Base-by-base conservation (phyloP, 805 yeast species). In the Kuraishia floccosa region DNA sequence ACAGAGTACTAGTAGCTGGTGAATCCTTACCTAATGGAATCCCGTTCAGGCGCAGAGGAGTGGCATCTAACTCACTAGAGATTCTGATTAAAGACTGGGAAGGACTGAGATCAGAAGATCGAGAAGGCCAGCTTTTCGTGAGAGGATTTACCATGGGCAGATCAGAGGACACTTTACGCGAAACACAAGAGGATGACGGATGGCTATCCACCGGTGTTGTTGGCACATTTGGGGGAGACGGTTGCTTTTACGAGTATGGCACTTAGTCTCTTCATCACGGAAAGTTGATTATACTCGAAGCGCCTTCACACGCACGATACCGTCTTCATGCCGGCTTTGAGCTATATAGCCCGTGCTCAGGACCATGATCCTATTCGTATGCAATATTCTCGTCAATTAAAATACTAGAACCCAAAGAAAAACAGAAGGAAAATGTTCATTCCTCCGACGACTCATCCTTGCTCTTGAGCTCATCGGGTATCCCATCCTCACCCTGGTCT, bases 61-160 rank as follows among this genome's bases (percentile, higher is more conserved):
- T 80, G 21, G 46, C 79, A 6, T 60, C 72, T 1, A 77, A 77
- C 33, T 57, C 76, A 2, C 35, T 74, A 30, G 89, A 80, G 36
- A 57, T 73, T 17, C 79, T 79, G 47, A 39, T 77, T 8, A 57
- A 59, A 17, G 48, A 55, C 31, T 47, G 52, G 3, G 48, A 52
- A 5, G 43, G 49, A 11, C 44, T 44, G 13, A 32, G 45, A 1
- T 56, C 63, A 13, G 54, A 46, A 2, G 55, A 57, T 17, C 54
- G 56, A 22, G 55, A 56, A 24, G 85, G 86, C 6, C 60, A 60
- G 41, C 42, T 79, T 4, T 58, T 63, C 37, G 56, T 70, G 2
- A 57, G 89, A 34, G 91, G 89, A 0, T 80, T 76, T 47, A 72
- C 65, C 24, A 62, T 80, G 15, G 85, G 86, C 0, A 74, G 64